phyloP scores from a whole-genome alignment of 805 yeast species.

The Cyberlindnera sargentensis region DNA sequence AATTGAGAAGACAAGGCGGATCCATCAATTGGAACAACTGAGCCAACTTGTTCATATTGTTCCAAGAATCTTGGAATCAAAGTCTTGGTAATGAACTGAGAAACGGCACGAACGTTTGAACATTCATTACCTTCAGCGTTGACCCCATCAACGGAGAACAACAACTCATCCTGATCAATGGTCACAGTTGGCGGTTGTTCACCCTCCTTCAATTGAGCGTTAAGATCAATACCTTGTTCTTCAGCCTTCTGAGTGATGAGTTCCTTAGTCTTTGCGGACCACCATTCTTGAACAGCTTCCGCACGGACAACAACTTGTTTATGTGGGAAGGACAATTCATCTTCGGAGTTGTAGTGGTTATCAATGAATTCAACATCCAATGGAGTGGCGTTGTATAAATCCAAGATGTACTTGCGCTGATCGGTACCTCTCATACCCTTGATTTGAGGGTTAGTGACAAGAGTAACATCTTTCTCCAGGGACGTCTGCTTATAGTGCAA shows the following conservation, averaged over 20 bases:
- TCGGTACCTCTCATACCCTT: conserved; percentile 87
- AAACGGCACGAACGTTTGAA: conserved; percentile 52
- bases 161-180: conserved; percentile 38
- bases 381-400: conserved; percentile 79
- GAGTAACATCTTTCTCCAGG: conserved; percentile 35
- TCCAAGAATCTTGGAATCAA: conserved; percentile 58
- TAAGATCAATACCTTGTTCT: conserved; percentile 20
- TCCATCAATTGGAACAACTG: conserved; percentile 74
- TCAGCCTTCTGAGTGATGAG: conserved; percentile 28
- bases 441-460: conserved; percentile 67
- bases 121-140: conserved; percentile 37
- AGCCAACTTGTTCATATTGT: conserved; percentile 37
- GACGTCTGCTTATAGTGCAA: conserved; percentile 73
- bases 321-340: conserved; percentile 63
- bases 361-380: conserved; percentile 74
- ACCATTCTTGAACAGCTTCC: conserved; percentile 91
- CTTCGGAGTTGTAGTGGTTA: conserved; percentile 36
- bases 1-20: conserved; percentile 56
- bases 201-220: conserved; percentile 19
- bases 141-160: conserved; percentile 58
- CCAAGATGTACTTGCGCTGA: conserved; percentile 77
- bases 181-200: conserved; percentile 42
- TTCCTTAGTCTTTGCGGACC: conserved; percentile 56
- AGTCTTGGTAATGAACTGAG: conserved; percentile 49
- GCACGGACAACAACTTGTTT: conserved; percentile 70